Percentiles rank a stretch among this genome's conserved stretches.
Evolutionary conservation across 305 asterid species (phyloP).

Genomic region (Caryopteris hybrid): DNA sequence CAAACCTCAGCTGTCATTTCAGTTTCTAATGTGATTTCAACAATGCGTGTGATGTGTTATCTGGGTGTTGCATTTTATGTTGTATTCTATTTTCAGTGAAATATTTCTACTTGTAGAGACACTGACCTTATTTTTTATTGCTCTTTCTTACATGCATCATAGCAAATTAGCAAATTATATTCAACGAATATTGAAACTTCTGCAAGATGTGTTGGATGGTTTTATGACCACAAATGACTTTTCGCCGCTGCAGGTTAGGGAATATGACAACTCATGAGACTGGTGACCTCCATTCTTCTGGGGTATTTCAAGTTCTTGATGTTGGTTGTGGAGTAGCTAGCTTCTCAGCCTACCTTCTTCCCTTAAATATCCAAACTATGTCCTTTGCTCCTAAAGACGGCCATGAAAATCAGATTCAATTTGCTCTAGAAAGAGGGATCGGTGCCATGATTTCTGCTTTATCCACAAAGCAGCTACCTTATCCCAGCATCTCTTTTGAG

Average conservation of each 20-base stretch:
- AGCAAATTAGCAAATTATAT: not conserved
- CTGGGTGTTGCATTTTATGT: too few species aligned
- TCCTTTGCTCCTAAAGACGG: conserved; percentile 95
- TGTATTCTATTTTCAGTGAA: too few species aligned
- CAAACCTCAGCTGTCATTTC: not conserved
- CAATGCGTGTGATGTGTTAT: not conserved
- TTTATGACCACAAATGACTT: not conserved
- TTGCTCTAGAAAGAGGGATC: conserved; percentile 88
- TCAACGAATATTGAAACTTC: not conserved
- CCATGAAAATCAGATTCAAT: conserved; percentile 94
- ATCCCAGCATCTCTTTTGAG: conserved; percentile 81
- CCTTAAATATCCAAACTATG: conserved; percentile 74
- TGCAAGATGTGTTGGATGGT: not conserved
- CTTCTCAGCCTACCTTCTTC: conserved; percentile 92
- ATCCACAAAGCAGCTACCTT: conserved; percentile 80
- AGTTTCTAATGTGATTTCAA: not conserved
- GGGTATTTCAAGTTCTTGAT: conserved; percentile 81
- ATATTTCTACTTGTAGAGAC: too few species aligned
- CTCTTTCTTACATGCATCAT: not conserved
- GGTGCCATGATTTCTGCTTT: conserved; percentile 81
- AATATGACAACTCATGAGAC: conserved; percentile 69
- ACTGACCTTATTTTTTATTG: not conserved
- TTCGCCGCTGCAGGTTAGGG: conserved; percentile 63
- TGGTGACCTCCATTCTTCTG: conserved; percentile 71
- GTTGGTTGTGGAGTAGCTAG: conserved; percentile 97